A percentile compares a stretch with the other conserved stretches of the same genome.
Conservation (phyloP, 2,329 filamentous ascomycete genomes). For the Claviceps capensis region DNA sequence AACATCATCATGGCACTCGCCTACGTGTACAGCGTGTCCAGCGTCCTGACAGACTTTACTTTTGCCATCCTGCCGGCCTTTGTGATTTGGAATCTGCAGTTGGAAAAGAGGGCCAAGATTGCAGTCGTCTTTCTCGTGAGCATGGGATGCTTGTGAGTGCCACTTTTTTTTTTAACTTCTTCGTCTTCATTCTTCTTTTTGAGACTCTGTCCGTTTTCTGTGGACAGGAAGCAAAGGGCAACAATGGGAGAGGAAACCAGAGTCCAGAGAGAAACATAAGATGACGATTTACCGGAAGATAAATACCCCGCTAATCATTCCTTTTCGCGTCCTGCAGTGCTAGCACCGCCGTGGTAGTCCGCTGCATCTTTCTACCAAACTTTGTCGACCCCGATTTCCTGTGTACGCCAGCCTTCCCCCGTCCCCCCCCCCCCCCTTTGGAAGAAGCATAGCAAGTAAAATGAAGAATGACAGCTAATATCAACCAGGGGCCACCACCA, state of each 20-base stretch:
- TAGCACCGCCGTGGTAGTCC: constrained; percentile 29
- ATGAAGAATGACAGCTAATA: too few species aligned
- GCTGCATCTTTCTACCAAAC: constrained; percentile 24
- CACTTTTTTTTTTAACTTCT: not conserved
- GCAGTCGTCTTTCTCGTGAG: constrained; percentile 38
- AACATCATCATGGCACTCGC: constrained; percentile 36
- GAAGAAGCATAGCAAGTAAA: constrained; percentile 1
- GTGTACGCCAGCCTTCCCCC: constrained; percentile 17
- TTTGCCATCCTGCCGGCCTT: constrained; percentile 38
- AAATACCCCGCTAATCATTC: not conserved
- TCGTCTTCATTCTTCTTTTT: not conserved
- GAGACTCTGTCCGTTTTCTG: not conserved
- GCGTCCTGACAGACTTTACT: constrained; percentile 35
- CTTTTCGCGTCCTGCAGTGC: constrained; percentile 11
- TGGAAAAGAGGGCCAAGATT: constrained; percentile 33
- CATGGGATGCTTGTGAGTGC: constrained; percentile 37
- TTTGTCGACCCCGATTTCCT: constrained; percentile 29
- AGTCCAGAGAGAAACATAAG: not conserved
- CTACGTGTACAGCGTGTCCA: constrained; percentile 36
- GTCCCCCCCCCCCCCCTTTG: not conserved
- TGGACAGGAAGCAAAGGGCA: too few species aligned
- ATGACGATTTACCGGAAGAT: not conserved
- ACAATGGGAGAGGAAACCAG: not conserved
- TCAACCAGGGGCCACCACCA: constrained; percentile 20
- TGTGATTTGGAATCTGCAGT: constrained; percentile 40